Conservation (phyloP, 495 filamentous ascomycete species). For the Xylaria castorea region DNA sequence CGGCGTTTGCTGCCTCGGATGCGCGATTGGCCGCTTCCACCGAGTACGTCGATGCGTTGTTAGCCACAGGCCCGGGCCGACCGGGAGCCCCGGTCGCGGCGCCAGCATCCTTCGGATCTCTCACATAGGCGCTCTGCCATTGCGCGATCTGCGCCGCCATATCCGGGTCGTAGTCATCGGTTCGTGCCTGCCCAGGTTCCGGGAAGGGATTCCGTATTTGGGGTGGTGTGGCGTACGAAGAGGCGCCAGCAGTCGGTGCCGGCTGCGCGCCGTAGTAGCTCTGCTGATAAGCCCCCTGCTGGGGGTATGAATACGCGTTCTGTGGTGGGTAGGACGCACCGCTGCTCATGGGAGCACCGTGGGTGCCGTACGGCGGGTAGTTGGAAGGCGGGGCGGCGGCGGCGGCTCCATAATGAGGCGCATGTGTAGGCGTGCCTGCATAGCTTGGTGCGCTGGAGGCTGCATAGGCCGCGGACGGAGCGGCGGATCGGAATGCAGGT, state of each 20-base stretch:
- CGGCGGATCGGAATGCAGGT: slow-evolving; percentile 59
- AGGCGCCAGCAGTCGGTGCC: slow-evolving; percentile 37
- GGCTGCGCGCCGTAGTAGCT: slow-evolving; percentile 56
- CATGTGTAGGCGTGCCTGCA: slow-evolving; percentile 41
- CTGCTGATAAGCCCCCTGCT: slow-evolving; percentile 57
- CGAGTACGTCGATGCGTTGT: slow-evolving; percentile 27
- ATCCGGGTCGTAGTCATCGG: slow-evolving; percentile 72
- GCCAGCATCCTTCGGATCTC: slow-evolving; percentile 50
- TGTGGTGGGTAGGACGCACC: slow-evolving; percentile 38
- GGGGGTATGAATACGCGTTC: slow-evolving; percentile 43
- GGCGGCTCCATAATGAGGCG: slow-evolving; percentile 40
- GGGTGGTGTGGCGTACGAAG: slow-evolving; percentile 63
- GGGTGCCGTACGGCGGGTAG: slow-evolving; percentile 44
- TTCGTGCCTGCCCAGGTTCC: slow-evolving; percentile 58
- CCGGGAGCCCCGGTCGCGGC: slow-evolving; percentile 35
- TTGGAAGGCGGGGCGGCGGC: slow-evolving; percentile 32
- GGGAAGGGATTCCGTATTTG: slow-evolving; percentile 90
- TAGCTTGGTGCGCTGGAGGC: slow-evolving; percentile 45
- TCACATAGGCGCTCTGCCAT: slow-evolving; percentile 92
- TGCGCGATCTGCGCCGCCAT: slow-evolving; percentile 93
- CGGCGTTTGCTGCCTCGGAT: slow-evolving; percentile 38
- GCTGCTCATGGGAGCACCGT: slow-evolving; percentile 39
- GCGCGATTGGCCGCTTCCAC: slow-evolving; percentile 34
- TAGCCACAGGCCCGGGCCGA: slow-evolving; percentile 29
- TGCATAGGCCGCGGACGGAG: slow-evolving; percentile 40